These are phyloP conservation scores for Zanthoxylum bungeanum DNA, from an alignment of 345 rosid species.

Conservation along the genomic window DNA sequence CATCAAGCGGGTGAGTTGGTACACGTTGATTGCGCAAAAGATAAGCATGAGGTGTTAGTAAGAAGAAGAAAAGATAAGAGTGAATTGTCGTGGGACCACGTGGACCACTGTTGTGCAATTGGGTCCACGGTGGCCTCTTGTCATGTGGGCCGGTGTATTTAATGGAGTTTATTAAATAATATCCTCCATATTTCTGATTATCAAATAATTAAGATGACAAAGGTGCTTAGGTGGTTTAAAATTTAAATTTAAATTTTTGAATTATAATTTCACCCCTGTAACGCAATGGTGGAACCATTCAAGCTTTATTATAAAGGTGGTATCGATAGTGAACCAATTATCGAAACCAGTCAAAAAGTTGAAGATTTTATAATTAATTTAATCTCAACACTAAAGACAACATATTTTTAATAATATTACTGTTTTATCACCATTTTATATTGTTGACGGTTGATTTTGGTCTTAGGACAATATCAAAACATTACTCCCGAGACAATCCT, in stretches of 20 bases:
- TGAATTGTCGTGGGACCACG: neutral
- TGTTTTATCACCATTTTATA: too few relatives aligned
- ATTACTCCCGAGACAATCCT: too few relatives aligned
- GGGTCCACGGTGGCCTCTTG: too few relatives aligned
- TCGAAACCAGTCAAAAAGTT: neutral
- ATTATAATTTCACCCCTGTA: neutral
- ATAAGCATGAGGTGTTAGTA: neutral
- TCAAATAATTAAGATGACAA: neutral
- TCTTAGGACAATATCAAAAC: too few relatives aligned
- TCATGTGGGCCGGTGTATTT: too few relatives aligned
- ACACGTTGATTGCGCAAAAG: constrained; percentile 29
- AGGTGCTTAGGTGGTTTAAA: neutral
- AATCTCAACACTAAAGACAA: neutral
- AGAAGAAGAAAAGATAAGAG: too few relatives aligned
- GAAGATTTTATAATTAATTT: neutral
- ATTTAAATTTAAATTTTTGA: neutral
- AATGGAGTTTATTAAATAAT: too few relatives aligned
- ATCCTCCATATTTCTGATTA: too few relatives aligned
- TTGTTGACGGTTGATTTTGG: too few relatives aligned
- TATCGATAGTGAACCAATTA: neutral
- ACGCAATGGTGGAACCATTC: neutral
- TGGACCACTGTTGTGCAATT: neutral
- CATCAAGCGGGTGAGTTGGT: constrained; percentile 17
- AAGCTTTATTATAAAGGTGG: neutral
- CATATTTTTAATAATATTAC: too few relatives aligned